Evolutionary conservation across 305 asterid genomes (phyloP).

Genomic region (Solanum hybrid): DNA sequence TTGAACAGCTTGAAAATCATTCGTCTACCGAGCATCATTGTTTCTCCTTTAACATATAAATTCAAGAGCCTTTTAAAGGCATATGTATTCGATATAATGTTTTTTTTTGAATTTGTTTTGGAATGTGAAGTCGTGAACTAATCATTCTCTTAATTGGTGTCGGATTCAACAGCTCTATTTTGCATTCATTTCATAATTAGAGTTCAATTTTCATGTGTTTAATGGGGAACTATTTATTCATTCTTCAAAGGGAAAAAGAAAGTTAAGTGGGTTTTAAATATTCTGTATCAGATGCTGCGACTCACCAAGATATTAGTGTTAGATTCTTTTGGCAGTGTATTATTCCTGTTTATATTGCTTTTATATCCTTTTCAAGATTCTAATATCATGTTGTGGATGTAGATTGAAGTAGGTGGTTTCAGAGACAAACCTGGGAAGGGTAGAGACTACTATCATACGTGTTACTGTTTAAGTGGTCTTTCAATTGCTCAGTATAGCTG

Average conservation of each 20-base stretch:
- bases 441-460: conserved; percentile 86
- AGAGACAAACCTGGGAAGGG: conserved; percentile 90
- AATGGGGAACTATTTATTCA: background rate
- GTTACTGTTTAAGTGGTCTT: conserved; percentile 88
- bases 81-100: background rate
- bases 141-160: background rate
- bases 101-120: background rate
- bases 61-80: background rate
- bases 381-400: conserved; percentile 17
- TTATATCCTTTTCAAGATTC: background rate
- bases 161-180: background rate
- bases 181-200: background rate
- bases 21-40: background rate
- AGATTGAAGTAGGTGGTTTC: conserved; percentile 94
- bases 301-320: background rate
- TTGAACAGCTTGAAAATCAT: background rate
- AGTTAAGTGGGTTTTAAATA: background rate
- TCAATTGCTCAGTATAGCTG: conserved; percentile 59
- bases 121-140: background rate
- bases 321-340: background rate
- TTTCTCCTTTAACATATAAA: background rate
- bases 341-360: background rate
- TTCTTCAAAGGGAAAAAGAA: background rate
- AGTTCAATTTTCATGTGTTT: background rate
- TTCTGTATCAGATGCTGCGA: background rate